A percentile compares a stretch with the other conserved stretches of the same genome.
phyloP scores from a whole-genome alignment of 2,329 filamentous ascomycete genomes.

The Geoglossum cookeanum region DNA sequence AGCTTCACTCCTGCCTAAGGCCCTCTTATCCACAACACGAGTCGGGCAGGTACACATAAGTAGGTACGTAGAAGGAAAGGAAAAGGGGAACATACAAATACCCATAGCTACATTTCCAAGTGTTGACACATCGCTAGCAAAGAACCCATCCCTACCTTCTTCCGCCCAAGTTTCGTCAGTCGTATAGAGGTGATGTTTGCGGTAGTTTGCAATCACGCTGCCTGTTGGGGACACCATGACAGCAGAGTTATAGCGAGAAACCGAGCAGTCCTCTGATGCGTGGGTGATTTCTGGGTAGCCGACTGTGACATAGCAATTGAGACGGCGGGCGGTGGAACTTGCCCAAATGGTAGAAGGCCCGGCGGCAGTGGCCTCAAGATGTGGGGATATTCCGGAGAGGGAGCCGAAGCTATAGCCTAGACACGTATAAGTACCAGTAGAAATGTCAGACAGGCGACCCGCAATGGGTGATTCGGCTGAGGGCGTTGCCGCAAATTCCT shows the following conservation, averaged over 20 bases:
- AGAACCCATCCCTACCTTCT: constrained; percentile 24
- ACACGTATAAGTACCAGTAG: background rate
- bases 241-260: constrained; percentile 35
- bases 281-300: constrained; percentile 50
- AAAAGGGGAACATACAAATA: constrained; percentile 31
- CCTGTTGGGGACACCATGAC: constrained; percentile 37
- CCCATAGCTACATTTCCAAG: constrained; percentile 36
- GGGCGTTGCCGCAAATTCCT: constrained; percentile 4
- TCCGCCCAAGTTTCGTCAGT: constrained; percentile 46
- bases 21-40: background rate
- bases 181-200: constrained; percentile 46
- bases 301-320: constrained; percentile 47
- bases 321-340: constrained; percentile 40
- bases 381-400: constrained; percentile 45
- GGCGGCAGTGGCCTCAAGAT: constrained; percentile 43
- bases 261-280: constrained; percentile 7
- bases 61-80: background rate
- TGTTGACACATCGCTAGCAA: constrained; percentile 14
- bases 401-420: constrained; percentile 62
- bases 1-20: background rate
- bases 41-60: background rate
- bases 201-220: constrained; percentile 37
- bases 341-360: constrained; percentile 59
- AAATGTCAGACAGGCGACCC: background rate
- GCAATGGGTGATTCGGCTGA: background rate